Evolutionary conservation across 345 rosid genomes (phyloP).

Genomic region (Brassica nigra): DNA sequence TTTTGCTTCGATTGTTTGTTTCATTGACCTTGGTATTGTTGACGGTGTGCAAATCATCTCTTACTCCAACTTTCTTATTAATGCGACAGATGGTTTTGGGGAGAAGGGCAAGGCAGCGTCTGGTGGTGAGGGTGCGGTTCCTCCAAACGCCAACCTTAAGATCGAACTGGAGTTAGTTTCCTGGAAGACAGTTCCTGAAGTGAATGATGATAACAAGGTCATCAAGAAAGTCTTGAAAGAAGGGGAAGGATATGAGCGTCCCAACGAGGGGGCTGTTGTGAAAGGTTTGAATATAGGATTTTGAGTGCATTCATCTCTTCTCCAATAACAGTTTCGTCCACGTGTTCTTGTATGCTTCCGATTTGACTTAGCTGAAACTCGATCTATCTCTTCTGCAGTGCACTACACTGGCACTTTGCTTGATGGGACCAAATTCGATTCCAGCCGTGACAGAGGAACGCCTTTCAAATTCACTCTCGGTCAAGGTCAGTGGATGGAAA

Average conservation of each 20-base stretch:
- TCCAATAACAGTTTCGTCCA: no score
- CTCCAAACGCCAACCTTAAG: conserved; percentile 69
- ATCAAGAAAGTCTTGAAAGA: conserved; percentile 61
- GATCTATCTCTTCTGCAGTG: conserved; percentile 38
- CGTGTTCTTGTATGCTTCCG: not conserved
- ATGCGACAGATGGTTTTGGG: conserved; percentile 82
- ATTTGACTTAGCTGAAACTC: conserved; percentile 2
- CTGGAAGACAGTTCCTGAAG: conserved; percentile 82
- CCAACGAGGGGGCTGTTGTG: conserved; percentile 69
- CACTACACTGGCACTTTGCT: conserved; percentile 84
- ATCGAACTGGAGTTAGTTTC: conserved; percentile 73
- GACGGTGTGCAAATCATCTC: not conserved
- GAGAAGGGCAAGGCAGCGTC: conserved; percentile 72
- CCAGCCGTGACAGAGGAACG: conserved; percentile 79
- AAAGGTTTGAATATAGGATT: no score
- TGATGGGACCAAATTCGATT: conserved; percentile 91
- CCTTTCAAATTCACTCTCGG: conserved; percentile 95
- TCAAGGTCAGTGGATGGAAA: conserved; percentile 56
- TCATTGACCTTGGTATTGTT: not conserved
- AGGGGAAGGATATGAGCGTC: conserved; percentile 85
- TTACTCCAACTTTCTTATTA: not conserved
- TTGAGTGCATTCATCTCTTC: no score
- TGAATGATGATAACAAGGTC: conserved; percentile 72
- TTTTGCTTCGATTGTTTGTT: not conserved
- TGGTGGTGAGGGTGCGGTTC: conserved; percentile 63